Evolutionary conservation across 2,329 filamentous ascomycete genomes (phyloP).

Genomic region (Juglanconis juglandina): DNA sequence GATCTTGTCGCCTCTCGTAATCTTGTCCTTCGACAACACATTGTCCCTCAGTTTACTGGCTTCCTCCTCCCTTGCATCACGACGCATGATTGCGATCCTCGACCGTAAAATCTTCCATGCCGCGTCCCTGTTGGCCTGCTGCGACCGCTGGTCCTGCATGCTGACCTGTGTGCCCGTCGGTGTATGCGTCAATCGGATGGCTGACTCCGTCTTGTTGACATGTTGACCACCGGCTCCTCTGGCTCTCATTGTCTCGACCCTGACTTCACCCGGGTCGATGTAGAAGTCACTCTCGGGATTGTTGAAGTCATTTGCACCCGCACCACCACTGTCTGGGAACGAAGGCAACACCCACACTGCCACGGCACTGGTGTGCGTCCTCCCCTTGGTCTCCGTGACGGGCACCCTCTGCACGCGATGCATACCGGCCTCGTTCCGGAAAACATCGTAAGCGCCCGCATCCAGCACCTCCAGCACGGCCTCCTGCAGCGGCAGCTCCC

Average conservation of each 20-base stretch:
- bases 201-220: slow-evolving; percentile 97
- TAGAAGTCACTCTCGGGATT: slow-evolving; percentile 91
- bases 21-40: slow-evolving; percentile 74
- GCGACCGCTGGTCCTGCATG: slow-evolving; percentile 90
- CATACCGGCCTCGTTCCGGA: slow-evolving; percentile 88
- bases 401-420: slow-evolving; percentile 94
- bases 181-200: slow-evolving; percentile 84
- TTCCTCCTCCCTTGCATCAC: slow-evolving; percentile 82
- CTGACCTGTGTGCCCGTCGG: slow-evolving; percentile 83
- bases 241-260: slow-evolving; percentile 84
- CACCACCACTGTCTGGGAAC: slow-evolving; percentile 58
- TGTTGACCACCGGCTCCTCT: slow-evolving; percentile 93
- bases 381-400: slow-evolving; percentile 82
- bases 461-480: slow-evolving; percentile 81
- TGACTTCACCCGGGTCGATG: slow-evolving; percentile 78
- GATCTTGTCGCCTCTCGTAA: slow-evolving; percentile 90
- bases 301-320: slow-evolving; percentile 57
- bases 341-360: slow-evolving; percentile 89
- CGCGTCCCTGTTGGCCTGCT: slow-evolving; percentile 81
- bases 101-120: slow-evolving; percentile 85
- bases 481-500: slow-evolving; percentile 73
- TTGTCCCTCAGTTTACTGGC: slow-evolving; percentile 70
- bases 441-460: slow-evolving; percentile 72
- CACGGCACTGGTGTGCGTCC: slow-evolving; percentile 89
- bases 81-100: slow-evolving; percentile 72